Evolutionary conservation across 805 yeast species (phyloP).

Genomic region (Pichia cephalocereana): DNA sequence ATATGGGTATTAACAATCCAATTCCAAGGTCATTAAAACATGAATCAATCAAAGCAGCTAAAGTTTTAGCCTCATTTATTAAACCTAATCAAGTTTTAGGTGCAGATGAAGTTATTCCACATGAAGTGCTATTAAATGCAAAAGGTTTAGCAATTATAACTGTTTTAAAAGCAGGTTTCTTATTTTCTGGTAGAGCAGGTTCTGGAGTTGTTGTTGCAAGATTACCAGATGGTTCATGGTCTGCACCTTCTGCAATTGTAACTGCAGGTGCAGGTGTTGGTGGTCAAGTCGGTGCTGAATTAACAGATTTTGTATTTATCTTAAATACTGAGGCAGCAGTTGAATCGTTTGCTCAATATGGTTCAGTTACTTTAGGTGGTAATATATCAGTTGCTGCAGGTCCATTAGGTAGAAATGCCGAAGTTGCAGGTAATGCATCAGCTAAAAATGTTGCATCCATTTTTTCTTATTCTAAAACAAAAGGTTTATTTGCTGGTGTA

Average conservation of each 20-base stretch:
- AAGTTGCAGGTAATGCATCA: constrained; percentile 94
- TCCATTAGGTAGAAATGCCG: constrained; percentile 94
- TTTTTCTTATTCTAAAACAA: constrained; percentile 88
- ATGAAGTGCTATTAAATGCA: constrained; percentile 76
- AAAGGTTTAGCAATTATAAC: constrained; percentile 89
- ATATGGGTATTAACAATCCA: constrained; percentile 89
- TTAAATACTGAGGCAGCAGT: constrained; percentile 84
- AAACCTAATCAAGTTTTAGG: constrained; percentile 93
- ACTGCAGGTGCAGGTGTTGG: constrained; percentile 99
- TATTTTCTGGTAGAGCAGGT: constrained; percentile 96
- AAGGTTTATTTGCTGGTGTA: constrained; percentile 95
- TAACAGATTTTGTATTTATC: constrained; percentile 93
- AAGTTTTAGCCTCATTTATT: constrained; percentile 77
- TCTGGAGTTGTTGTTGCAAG: constrained; percentile 93
- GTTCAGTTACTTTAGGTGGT: constrained; percentile 92
- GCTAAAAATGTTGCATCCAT: constrained; percentile 80
- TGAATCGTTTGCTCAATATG: constrained; percentile 85
- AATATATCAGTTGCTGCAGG: constrained; percentile 95
- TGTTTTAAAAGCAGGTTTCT: constrained; percentile 93
- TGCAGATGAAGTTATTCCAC: constrained; percentile 84
- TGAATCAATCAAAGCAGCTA: constrained; percentile 93
- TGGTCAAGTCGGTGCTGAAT: constrained; percentile 93
- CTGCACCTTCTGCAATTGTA: constrained; percentile 91
- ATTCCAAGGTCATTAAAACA: constrained; percentile 81
- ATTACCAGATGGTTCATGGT: constrained; percentile 92